A percentile compares a stretch with the other conserved stretches of the same genome.
Conservation (phyloP, 2,329 filamentous ascomycete genomes). For the Aureobasidium sp. region DNA sequence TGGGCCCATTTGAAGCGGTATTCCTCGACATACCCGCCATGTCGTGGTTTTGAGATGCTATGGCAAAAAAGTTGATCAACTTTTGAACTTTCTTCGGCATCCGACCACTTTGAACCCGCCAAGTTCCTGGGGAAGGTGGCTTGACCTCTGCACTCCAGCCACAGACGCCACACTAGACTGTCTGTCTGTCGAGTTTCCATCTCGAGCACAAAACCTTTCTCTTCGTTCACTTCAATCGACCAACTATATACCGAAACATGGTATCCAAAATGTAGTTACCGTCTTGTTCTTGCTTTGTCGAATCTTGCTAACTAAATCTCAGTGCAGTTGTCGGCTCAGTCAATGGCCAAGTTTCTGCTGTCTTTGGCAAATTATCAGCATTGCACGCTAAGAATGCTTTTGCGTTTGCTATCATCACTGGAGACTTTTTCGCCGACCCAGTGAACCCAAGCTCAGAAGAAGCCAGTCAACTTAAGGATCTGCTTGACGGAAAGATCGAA, state of each 20-base stretch:
- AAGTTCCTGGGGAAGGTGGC: background rate
- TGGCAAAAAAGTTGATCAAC: background rate
- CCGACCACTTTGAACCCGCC: background rate
- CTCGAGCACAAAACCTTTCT: background rate
- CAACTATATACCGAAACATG: slow-evolving; percentile 26
- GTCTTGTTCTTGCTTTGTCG: background rate
- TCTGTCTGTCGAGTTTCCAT: no score
- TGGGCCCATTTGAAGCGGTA: slow-evolving; percentile 17
- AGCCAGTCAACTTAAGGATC: slow-evolving; percentile 48
- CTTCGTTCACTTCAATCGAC: background rate
- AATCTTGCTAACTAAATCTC: background rate
- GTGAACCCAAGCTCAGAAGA: slow-evolving; percentile 29
- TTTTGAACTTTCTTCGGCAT: background rate
- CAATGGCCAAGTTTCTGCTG: slow-evolving; percentile 65
- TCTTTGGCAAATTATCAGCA: slow-evolving; percentile 70
- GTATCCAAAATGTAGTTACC: slow-evolving; percentile 47
- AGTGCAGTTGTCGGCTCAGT: slow-evolving; percentile 78
- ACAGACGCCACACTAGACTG: background rate
- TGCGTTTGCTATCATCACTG: slow-evolving; percentile 72
- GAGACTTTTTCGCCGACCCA: slow-evolving; percentile 69
- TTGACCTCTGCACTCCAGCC: background rate
- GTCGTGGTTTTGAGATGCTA: background rate
- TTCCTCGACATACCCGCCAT: slow-evolving; percentile 39
- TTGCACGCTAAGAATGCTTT: slow-evolving; percentile 86
- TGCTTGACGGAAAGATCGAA: slow-evolving; percentile 63